Percentiles rank a stretch among this genome's conserved stretches.
Conservation (phyloP, 345 rosid genomes). For the Carallia brachiata region DNA sequence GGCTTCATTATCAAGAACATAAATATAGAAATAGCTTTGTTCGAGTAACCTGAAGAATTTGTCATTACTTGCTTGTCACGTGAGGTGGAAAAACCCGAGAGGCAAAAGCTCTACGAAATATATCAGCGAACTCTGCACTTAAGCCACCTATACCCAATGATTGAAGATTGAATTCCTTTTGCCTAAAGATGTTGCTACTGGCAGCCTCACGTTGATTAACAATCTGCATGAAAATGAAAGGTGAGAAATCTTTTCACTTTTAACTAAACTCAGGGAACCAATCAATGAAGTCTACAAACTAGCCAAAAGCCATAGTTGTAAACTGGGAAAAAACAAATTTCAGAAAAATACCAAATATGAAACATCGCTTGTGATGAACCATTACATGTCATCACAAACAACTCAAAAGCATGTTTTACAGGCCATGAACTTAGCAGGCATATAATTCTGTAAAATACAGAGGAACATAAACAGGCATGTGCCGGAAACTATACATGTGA, state of each 20-base stretch:
- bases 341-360: background rate
- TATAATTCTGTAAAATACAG: background rate
- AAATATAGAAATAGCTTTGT: constrained; percentile 8
- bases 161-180: constrained; percentile 93
- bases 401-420: background rate
- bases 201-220: constrained; percentile 99
- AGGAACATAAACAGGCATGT: background rate
- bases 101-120: constrained; percentile 98
- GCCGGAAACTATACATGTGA: background rate
- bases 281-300: too few species aligned
- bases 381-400: background rate
- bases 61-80: constrained; percentile 77
- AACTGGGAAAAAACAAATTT: background rate
- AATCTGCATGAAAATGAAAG: constrained; percentile 48
- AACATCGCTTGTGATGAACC: background rate
- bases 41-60: constrained; percentile 20
- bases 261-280: background rate
- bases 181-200: constrained; percentile 87
- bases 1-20: constrained; percentile 19
- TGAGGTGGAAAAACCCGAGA: constrained; percentile 98
- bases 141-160: constrained; percentile 96
- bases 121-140: constrained; percentile 97
- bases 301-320: too few species aligned
- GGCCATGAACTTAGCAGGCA: background rate
- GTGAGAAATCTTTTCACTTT: constrained; percentile 12